A percentile compares a stretch with the other conserved stretches of the same genome.
Evolutionary conservation across 1,284 basidiomycete genomes (phyloP).

Genomic region (Cryptococcus depauperatus): DNA sequence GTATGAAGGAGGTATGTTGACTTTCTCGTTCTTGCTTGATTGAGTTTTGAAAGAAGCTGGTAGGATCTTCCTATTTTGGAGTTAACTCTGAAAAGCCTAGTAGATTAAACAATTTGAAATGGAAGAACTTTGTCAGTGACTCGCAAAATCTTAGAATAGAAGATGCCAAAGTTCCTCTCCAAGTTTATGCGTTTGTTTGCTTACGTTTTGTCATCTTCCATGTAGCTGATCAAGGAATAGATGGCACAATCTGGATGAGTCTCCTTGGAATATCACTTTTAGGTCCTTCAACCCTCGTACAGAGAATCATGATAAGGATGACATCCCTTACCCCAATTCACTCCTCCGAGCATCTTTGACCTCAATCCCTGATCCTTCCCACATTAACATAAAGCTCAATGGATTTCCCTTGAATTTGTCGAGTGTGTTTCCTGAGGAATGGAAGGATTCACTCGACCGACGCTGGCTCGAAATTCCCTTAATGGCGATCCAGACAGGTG

Average conservation of each 20-base stretch:
- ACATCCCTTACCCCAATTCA: conserved; percentile 52
- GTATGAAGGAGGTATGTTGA: conserved; percentile 59
- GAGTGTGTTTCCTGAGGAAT: conserved; percentile 18
- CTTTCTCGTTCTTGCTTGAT: too few species aligned
- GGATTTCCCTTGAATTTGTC: conserved; percentile 38
- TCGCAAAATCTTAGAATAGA: conserved; percentile 50
- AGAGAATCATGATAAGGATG: not conserved
- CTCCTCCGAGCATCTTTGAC: conserved; percentile 67
- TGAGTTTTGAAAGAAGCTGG: too few species aligned
- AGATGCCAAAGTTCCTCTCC: conserved; percentile 65
- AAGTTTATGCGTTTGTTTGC: conserved; percentile 51
- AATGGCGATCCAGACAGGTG: too few species aligned
- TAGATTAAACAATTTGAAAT: conserved; percentile 48
- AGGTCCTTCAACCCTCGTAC: conserved; percentile 48
- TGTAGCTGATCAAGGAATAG: conserved; percentile 9
- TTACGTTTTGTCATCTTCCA: not conserved
- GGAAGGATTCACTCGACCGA: conserved; percentile 36
- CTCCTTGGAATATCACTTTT: conserved; percentile 56
- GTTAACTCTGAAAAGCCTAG: conserved; percentile 52
- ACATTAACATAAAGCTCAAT: conserved; percentile 58
- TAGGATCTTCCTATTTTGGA: conserved; percentile 61
- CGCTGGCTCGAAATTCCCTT: conserved; percentile 40
- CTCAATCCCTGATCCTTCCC: conserved; percentile 55
- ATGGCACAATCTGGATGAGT: conserved; percentile 53
- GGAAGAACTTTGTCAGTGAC: conserved; percentile 63